phyloP scores from a whole-genome alignment of 2,329 filamentous ascomycete species.

The Elsinoe necatrix region DNA sequence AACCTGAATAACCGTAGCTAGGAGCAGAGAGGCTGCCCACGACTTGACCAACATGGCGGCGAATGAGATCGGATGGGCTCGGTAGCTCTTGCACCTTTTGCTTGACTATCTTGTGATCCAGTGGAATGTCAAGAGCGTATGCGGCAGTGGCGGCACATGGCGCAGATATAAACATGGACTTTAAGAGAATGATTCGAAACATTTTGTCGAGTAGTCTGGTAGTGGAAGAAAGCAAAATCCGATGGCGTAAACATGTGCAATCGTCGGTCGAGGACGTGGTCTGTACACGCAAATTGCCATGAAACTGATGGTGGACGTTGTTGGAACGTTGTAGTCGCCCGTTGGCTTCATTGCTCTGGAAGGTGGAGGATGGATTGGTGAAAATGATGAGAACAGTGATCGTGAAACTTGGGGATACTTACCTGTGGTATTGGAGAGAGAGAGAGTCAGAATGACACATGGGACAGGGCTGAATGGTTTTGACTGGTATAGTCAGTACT shows the following conservation, averaged over 20 bases:
- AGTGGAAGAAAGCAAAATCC: slow-evolving; percentile 1
- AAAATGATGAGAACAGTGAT: too few relatives aligned
- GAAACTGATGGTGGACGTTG: slow-evolving; percentile 12
- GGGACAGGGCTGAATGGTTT: too few relatives aligned
- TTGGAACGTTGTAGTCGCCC: slow-evolving; percentile 3
- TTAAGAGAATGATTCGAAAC: slow-evolving; percentile 9
- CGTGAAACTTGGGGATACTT: neutral
- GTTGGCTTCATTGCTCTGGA: slow-evolving; percentile 10
- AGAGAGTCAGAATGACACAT: neutral
- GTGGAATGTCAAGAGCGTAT: neutral
- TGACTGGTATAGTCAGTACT: neutral
- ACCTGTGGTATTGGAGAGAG: too few relatives aligned
- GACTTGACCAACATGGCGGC: slow-evolving; percentile 8
- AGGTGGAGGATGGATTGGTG: neutral
- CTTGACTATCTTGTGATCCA: neutral
- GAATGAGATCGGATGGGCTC: neutral
- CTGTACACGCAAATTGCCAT: slow-evolving; percentile 12
- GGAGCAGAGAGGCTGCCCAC: slow-evolving; percentile 9
- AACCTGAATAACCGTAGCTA: neutral
- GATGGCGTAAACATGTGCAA: slow-evolving; percentile 11
- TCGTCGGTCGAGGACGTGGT: neutral
- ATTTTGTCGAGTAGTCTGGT: neutral
- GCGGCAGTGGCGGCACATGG: slow-evolving; percentile 8
- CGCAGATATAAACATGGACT: slow-evolving; percentile 13
- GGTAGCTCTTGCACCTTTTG: neutral